Evolutionary conservation across 2,329 filamentous ascomycete genomes (phyloP), one percentile per base, ranked within the genome.

Genomic region (Helotiales sp.): DNA sequence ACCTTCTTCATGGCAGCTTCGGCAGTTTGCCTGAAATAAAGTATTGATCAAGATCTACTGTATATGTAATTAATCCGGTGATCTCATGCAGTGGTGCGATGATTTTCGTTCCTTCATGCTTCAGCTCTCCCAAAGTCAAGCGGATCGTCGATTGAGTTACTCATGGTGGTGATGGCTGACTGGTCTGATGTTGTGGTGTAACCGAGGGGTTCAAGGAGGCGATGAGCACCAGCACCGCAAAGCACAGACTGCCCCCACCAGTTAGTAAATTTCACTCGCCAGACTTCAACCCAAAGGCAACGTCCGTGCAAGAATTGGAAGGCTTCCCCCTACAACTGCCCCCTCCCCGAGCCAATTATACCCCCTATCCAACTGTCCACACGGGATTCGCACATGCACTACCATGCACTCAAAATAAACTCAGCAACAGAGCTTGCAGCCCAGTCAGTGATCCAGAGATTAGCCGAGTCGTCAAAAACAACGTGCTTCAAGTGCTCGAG

Each of bases 241-340:
- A 61, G 26, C 32, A 57, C 20, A 30, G 2, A 57, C 32, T 64
- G 55, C 49, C 57, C 43, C 57, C 40, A 49, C 57, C 13, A 34
- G 40, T 50, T 65, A 40, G 34, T 13, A 20, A 50, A 52, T 37
- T 47, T 61, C 63, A 22, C 34, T 65, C 50, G 54, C 26, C 67
- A 32, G 22, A 26, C 55, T 59, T 58, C 65, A 71, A 73, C 65
- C 69, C 68, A 69, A 74, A 70, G 43, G 69, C 68, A 71, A 74
- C 72, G 72, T 75, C 73, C 69, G 73, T 73, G 72, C 69, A 70
- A 69, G 60, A 30, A 60, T 7, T n/a, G 24, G 30, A 17, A 61
- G 43, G 59, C 30, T 47, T 60, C 22, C 32, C 26, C 45, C 55
- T 55, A 49, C 52, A 50, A 34, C 45, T 28, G 30, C 28, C 34